phyloP scores from a whole-genome alignment of 371 early-diverging fungal genomes.

The Parasitella parasitica region DNA sequence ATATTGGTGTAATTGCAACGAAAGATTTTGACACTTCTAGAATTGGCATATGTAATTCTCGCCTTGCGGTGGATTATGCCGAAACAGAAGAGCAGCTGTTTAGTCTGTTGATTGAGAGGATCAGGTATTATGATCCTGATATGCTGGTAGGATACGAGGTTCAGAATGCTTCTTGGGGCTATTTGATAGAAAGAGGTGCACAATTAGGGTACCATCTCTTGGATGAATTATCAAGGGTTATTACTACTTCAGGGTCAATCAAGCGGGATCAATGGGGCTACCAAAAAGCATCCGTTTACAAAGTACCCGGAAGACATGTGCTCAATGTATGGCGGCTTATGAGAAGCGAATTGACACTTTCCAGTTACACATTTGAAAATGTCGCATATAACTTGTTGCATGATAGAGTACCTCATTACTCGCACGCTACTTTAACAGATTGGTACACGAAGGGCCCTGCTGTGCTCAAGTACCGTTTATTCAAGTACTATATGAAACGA shows the following conservation, averaged over 20 bases:
- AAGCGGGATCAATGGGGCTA: conserved; percentile 57
- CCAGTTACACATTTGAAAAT: conserved; percentile 78
- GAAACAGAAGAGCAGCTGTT: conserved; percentile 58
- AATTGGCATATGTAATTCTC: conserved; percentile 34
- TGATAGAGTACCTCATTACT: conserved; percentile 66
- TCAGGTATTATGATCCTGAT: conserved; percentile 79
- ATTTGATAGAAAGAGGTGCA: conserved; percentile 68
- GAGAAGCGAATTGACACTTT: conserved; percentile 68
- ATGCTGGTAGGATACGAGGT: conserved; percentile 86
- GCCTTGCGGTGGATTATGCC: conserved; percentile 34
- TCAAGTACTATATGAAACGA: conserved; percentile 70
- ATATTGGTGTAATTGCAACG: conserved; percentile 30
- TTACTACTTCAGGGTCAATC: conserved; percentile 1
- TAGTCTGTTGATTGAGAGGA: conserved; percentile 42
- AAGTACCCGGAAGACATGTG: conserved; percentile 76
- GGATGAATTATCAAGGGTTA: conserved; percentile 50
- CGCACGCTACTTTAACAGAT: conserved; percentile 51
- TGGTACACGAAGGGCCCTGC: conserved; percentile 61
- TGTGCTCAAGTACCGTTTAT: conserved; percentile 57
- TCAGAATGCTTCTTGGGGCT: conserved; percentile 86
- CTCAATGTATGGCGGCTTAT: conserved; percentile 89
- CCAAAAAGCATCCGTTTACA: conserved; percentile 61
- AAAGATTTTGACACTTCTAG: conserved; percentile 29
- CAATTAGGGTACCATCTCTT: conserved; percentile 49
- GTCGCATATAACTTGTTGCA: conserved; percentile 70